phyloP scores from a whole-genome alignment of 2,329 filamentous ascomycete genomes.

The Xylogone sp. region DNA sequence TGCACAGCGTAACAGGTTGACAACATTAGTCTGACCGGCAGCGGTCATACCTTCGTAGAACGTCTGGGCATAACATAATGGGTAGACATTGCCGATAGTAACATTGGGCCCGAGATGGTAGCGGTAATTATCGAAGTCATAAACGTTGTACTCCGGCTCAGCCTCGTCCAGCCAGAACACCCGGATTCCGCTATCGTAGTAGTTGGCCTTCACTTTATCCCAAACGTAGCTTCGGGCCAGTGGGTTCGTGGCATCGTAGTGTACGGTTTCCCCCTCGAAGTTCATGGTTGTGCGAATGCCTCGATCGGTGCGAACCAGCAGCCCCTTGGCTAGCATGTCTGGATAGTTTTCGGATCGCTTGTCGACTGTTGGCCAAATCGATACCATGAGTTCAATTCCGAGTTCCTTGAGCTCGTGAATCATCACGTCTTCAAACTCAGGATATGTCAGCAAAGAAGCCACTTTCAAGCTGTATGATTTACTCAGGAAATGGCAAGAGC shows the following conservation, averaged over 20 bases:
- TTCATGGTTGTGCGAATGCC: conserved; percentile 57
- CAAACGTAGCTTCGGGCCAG: conserved; percentile 55
- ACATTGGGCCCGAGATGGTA: conserved; percentile 53
- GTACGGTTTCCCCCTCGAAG: conserved; percentile 53
- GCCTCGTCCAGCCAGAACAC: conserved; percentile 69
- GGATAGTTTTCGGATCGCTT: conserved; percentile 53
- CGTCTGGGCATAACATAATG: conserved; percentile 51
- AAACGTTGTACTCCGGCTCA: conserved; percentile 60
- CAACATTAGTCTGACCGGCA: conserved; percentile 51
- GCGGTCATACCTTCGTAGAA: conserved; percentile 56
- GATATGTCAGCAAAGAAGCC: too few species aligned
- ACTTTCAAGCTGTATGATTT: too few species aligned
- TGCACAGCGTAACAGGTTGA: conserved; percentile 55
- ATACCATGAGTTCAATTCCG: conserved; percentile 64
- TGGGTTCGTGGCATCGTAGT: conserved; percentile 63
- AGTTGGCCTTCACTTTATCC: conserved; percentile 55
- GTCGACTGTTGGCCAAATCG: conserved; percentile 66
- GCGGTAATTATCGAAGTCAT: conserved; percentile 65
- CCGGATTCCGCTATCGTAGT: conserved; percentile 58
- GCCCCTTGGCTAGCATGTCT: conserved; percentile 58
- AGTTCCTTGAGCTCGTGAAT: conserved; percentile 54
- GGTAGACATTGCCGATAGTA: conserved; percentile 57
- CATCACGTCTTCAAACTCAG: conserved; percentile 65
- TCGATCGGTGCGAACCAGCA: conserved; percentile 57
- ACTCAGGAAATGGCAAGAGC: too few species aligned